Evolutionary conservation across 2,329 filamentous ascomycete species (phyloP), one percentile per base, ranked within the genome.

Genomic region (Endoconidiophora laricicola): DNA sequence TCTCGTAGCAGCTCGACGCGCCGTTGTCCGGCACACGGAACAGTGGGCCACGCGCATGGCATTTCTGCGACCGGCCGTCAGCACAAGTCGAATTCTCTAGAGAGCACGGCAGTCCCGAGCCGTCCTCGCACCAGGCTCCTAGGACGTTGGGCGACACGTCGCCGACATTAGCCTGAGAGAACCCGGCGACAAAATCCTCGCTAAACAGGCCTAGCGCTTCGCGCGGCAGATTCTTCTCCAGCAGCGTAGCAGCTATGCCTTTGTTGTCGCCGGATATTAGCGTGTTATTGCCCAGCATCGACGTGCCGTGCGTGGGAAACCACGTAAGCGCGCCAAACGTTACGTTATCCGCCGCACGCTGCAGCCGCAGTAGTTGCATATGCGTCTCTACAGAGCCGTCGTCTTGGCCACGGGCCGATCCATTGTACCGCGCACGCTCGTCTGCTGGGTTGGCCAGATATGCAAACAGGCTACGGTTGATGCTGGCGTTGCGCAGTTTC

Each of bases 211-310:
- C 60, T 16, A 76, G 69, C n/a, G 43, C 37, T 7, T 48, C 37
- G 10, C 63, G 64, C 2, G 66, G 61, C 45, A 82, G 71, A 47
- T 75, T 79, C 56, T 82, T 74, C 61, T 96, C 90, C 48, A 95
- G 81, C 10, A 94, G 69, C 57, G 81, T 78, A 3, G 86, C 85
- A 0, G 88, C 87, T 4, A 94, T 82, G 4, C 88, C 88, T 66
- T 95, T 94, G 69, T 95, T 95, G 62, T 95, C 88, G 24, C 86
- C 88, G 2, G 84, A 81, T 44, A 93, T 78, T 5, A 94, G 71
- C 0, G 86, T 94, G 65, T 94, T 94, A 66, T 94, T 94, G 46
- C 83, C 83, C 47, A 86, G 77, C 70, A 94, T 79, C 1, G 86
- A 93, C 0, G 88, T 95, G 37, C 86, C 86, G 62, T 95, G 88